A percentile compares a stretch with the other conserved stretches of the same genome.
Conservation (phyloP, 352 stramenopile genomes). For the Phytophthora citricola region DNA sequence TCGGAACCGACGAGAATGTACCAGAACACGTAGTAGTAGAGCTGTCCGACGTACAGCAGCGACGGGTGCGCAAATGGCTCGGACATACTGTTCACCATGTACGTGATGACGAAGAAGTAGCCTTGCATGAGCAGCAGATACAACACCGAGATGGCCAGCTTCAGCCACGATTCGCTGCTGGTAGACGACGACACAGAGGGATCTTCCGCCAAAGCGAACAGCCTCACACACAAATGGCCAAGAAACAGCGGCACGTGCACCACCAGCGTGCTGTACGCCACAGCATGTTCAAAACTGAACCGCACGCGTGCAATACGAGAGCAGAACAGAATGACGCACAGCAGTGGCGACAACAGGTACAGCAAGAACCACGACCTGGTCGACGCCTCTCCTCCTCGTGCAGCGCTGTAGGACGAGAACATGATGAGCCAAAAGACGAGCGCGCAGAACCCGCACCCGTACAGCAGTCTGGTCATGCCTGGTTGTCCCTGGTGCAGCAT, state of each 20-base stretch:
- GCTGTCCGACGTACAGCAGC: slow-evolving; percentile 82
- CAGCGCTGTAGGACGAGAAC: slow-evolving; percentile 71
- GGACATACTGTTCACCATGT: slow-evolving; percentile 83
- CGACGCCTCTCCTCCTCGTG: slow-evolving; percentile 25
- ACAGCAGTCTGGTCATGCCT: slow-evolving; percentile 41
- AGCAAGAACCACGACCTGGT: slow-evolving; percentile 66
- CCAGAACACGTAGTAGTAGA: slow-evolving; percentile 92
- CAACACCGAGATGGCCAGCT: slow-evolving; percentile 76
- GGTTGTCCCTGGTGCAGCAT: slow-evolving; percentile 30
- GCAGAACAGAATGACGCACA: slow-evolving; percentile 69
- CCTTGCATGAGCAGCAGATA: slow-evolving; percentile 85
- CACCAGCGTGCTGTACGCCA: slow-evolving; percentile 78
- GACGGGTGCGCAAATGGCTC: slow-evolving; percentile 85
- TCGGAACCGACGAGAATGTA: slow-evolving; percentile 87
- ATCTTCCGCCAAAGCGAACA: slow-evolving; percentile 74
- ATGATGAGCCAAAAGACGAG: slow-evolving; percentile 71
- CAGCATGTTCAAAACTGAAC: slow-evolving; percentile 74
- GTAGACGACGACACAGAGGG: slow-evolving; percentile 32
- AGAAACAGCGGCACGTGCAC: slow-evolving; percentile 85
- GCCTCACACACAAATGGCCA: slow-evolving; percentile 76
- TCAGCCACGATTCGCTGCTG: slow-evolving; percentile 63
- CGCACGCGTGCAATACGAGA: slow-evolving; percentile 38
- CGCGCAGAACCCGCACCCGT: slow-evolving; percentile 49
- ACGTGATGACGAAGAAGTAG: slow-evolving; percentile 87
- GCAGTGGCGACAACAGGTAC: slow-evolving; percentile 63